phyloP scores from a whole-genome alignment of 2,329 filamentous ascomycete genomes.

The Penicillium rolfsii region DNA sequence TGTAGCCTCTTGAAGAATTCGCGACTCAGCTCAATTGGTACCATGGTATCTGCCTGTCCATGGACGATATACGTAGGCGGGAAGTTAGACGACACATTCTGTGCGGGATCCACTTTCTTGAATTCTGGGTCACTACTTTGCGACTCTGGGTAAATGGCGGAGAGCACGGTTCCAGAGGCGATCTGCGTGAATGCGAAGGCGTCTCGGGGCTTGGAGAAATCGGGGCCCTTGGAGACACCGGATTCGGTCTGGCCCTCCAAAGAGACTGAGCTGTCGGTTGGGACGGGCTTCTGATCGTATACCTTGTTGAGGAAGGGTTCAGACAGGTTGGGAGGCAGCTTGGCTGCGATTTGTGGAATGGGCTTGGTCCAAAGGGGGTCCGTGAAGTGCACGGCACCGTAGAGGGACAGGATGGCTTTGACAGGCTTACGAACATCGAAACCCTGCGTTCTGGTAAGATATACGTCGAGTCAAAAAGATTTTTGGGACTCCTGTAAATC shows the following conservation, averaged over 20 bases:
- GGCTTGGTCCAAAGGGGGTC: slow-evolving; percentile 44
- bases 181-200: slow-evolving; percentile 50
- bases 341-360: slow-evolving; percentile 36
- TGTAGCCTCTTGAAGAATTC: slow-evolving; percentile 33
- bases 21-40: slow-evolving; percentile 43
- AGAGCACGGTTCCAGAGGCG: slow-evolving; percentile 44
- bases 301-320: slow-evolving; percentile 41
- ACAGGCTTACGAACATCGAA: slow-evolving; percentile 42
- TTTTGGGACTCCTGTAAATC: neutral
- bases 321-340: slow-evolving; percentile 31
- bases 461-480: neutral
- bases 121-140: slow-evolving; percentile 24
- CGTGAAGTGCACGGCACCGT: slow-evolving; percentile 48
- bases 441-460: slow-evolving; percentile 32
- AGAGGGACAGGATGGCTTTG: slow-evolving; percentile 48
- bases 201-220: slow-evolving; percentile 43
- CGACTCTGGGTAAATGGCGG: slow-evolving; percentile 35
- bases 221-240: slow-evolving; percentile 32
- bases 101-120: slow-evolving; percentile 37
- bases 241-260: slow-evolving; percentile 45
- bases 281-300: slow-evolving; percentile 43
- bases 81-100: slow-evolving; percentile 37
- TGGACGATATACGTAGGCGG: slow-evolving; percentile 51
- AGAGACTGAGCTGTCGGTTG: slow-evolving; percentile 45
- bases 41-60: slow-evolving; percentile 46